A percentile compares a stretch with the other conserved stretches of the same genome.
Evolutionary conservation across 139 green algal species (phyloP).

Genomic region (Chlamydomonas eustigma): DNA sequence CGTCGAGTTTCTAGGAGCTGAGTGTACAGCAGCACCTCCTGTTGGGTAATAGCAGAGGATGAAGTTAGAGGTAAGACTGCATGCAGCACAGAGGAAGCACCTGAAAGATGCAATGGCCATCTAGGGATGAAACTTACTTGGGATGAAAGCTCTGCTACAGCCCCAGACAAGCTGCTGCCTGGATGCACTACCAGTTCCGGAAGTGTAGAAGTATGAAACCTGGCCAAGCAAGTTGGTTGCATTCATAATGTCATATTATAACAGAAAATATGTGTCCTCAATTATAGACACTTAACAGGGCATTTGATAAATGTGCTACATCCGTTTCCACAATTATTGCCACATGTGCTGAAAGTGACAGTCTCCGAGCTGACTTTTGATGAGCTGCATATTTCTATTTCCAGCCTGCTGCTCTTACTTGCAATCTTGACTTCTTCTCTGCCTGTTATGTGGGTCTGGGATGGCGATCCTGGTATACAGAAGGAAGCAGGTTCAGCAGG

Average conservation of each 20-base stretch:
- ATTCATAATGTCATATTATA: too few species aligned
- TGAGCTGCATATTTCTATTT: too few species aligned
- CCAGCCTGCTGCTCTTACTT: too few species aligned
- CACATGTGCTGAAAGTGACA: too few species aligned
- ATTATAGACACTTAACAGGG: too few species aligned
- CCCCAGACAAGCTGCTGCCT: conserved; percentile 18
- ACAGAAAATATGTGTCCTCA: too few species aligned
- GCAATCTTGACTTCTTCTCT: conserved; percentile 26
- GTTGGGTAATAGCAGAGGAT: not conserved
- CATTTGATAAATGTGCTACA: too few species aligned
- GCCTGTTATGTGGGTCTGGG: conserved; percentile 13
- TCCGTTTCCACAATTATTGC: too few species aligned
- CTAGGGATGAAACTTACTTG: too few species aligned
- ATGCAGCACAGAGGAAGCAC: conserved; percentile 1
- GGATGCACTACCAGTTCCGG: conserved; percentile 36
- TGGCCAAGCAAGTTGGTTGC: not conserved
- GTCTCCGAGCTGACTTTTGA: too few species aligned
- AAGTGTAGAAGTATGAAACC: not conserved
- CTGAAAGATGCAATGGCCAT: too few species aligned
- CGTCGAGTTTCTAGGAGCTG: conserved; percentile 39
- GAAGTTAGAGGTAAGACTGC: too few species aligned
- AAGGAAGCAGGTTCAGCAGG: conserved; percentile 13
- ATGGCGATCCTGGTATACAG: conserved; percentile 23
- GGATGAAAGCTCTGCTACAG: conserved; percentile 6
- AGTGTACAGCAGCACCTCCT: conserved; percentile 35